These are phyloP conservation scores for Alternaria alternata DNA, from an alignment of 2,329 filamentous ascomycete genomes.

Conservation along the genomic window DNA sequence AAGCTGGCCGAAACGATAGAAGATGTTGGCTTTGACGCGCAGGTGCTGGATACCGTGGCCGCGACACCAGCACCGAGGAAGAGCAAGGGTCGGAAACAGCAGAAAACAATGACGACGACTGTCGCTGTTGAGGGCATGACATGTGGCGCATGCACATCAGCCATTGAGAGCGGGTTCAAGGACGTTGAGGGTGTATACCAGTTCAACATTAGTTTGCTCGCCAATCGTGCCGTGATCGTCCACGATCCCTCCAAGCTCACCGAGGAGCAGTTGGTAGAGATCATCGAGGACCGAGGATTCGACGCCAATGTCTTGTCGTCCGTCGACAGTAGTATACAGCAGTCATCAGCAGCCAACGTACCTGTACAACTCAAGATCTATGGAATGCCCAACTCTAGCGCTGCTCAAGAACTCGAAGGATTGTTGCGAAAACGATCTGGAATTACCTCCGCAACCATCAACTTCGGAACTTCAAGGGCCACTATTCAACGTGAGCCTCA, in stretches of 20 bases:
- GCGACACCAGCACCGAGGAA: conserved; percentile 44
- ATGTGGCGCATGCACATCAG: conserved; percentile 93
- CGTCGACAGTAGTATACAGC: conserved; percentile 63
- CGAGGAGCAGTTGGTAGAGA: conserved; percentile 77
- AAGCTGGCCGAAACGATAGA: conserved; percentile 67
- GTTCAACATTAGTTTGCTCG: conserved; percentile 94
- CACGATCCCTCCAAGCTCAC: conserved; percentile 78
- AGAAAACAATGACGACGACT: conserved; percentile 73
- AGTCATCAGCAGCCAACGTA: conserved; percentile 64
- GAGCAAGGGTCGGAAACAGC: conserved; percentile 52
- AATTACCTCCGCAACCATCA: conserved; percentile 76
- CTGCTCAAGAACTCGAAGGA: conserved; percentile 76
- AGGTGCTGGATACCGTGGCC: conserved; percentile 74
- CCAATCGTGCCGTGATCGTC: conserved; percentile 87
- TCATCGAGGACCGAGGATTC: conserved; percentile 90
- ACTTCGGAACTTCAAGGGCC: conserved; percentile 75
- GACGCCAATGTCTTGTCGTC: conserved; percentile 85
- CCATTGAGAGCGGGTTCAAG: conserved; percentile 83
- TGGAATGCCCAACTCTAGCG: conserved; percentile 74
- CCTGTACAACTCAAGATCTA: conserved; percentile 84
- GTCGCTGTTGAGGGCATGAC: conserved; percentile 96
- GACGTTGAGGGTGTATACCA: conserved; percentile 79
- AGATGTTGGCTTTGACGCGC: conserved; percentile 80
- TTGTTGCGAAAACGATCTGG: conserved; percentile 72
- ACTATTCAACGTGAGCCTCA: conserved; percentile 76